Base-by-base conservation (phyloP, 805 yeast genomes). In the Nakazawaea populi region DNA sequence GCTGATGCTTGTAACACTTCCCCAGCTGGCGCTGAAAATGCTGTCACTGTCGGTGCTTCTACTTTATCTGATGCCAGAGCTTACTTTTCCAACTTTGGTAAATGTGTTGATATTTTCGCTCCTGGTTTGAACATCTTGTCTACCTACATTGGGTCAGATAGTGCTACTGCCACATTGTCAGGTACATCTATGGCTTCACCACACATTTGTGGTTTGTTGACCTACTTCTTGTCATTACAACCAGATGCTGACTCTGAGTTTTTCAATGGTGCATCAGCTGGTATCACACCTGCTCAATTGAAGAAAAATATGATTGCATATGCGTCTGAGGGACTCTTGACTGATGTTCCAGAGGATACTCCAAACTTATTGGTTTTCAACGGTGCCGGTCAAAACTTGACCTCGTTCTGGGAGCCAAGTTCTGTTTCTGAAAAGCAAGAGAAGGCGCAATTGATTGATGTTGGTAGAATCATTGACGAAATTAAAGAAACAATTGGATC, bases 111-210 rank as follows among this genome's bases (percentile, higher is more conserved):
- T 65, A 85, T 92, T 57, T 92, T 89, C 65, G 99, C 96, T 31
- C 99, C 99, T 28, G 99, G 99, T 63, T 84, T 89, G 62, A 85
- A 89, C 66, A 82, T 92, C 54, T 75, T 85, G 58, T 89, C 96
- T 42, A 86, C 92, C 38, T 87, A 86, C 66, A 87, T 84, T 66
- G 94, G 95, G 42, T 82, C 89, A 4, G 75, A 77, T 48, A 69
- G 80, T 49, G 87, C 90, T 42, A 85, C 92, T 58, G 90, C 94
- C 43, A 80, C 88, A 39, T 75, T 87, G 66, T 87, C 96, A 38
- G 99, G 99, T 71, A 92, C 97, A 9, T 92, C 98, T 12, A 92
- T 92, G 99, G 97, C 98, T 27, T 87, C 97, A 38, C 98, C 99
- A 44, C 97, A 90, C 64, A 91, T 91, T 59, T 85, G 90, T 54